Evolutionary conservation across 768 basidiomycete species (phyloP), one percentile per base, ranked within the genome.

Genomic region (Macrocybe gigantea): DNA sequence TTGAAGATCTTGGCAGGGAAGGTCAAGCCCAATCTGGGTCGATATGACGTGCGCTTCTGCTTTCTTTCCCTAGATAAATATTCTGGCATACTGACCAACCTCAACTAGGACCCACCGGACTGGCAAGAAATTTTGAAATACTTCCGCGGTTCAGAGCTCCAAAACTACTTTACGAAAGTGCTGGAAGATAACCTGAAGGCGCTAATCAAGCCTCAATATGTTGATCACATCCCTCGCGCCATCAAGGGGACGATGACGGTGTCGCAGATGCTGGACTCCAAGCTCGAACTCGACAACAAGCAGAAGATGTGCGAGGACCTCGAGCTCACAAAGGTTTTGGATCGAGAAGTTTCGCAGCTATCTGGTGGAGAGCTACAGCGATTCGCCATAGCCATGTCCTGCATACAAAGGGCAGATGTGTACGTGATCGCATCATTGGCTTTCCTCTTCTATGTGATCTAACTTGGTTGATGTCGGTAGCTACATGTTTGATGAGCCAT

Each of bases 401-500:
- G 92, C 60, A 88, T 98, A 40, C 93, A 98, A 65, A 79, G 68
- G 49, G 96, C 96, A 38, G 95, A 99, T 64, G 93, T 99, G 88
- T 93, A 68, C 56, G 92, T 74, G 6, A 14, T 33, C 1, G 22
- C 22, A 22, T 22, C 22, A 22, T 22, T 22, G 22, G 22, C 22
- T 22, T 13, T 15, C 38, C 38, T 48, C 46, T 40, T 15, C 48
- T 22, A 34, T 12, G 22, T 44, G 32, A 11, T 14, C 11, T 37
- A 40, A 5, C 38, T 38, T 56, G 45, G 50, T 33, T 15, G 10
- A 11, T 22, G 1, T 45, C 22, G 15, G 22, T 62, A 93, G 90
- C 34, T 96, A 96, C 74, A 97, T 97, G 93, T 97, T 97, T 61
- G 93, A 98, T 72, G 96, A 98, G 63, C 96, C 96, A 11, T 98